phyloP scores from a whole-genome alignment of 1,284 basidiomycete genomes.

The Ustilago loliicola region DNA sequence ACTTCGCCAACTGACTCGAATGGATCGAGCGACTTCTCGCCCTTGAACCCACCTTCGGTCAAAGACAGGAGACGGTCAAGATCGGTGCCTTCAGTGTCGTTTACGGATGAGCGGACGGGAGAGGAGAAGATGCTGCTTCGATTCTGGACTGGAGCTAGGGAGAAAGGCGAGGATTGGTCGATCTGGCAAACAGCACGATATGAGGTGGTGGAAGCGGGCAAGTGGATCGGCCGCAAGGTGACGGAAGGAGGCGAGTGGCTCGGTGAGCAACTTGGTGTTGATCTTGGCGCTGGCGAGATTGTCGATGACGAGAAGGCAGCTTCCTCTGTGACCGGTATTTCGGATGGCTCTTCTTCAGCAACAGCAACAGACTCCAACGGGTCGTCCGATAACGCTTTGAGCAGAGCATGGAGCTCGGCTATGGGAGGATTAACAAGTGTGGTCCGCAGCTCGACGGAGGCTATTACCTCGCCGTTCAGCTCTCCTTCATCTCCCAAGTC shows the following conservation, averaged over 20 bases:
- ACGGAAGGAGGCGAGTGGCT: conserved; percentile 53
- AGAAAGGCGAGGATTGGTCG: conserved; percentile 58
- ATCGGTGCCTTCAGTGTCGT: conserved; percentile 47
- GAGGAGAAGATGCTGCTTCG: conserved; percentile 59
- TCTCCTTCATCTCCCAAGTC: conserved; percentile 22
- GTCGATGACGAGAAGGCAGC: conserved; percentile 1
- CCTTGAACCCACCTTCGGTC: conserved; percentile 55
- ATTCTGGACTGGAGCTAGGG: conserved; percentile 60
- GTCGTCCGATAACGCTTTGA: conserved; percentile 21
- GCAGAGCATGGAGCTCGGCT: conserved; percentile 38
- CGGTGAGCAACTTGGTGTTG: conserved; percentile 45
- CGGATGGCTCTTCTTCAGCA: neutral
- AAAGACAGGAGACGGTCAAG: conserved; percentile 49
- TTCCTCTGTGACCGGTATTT: neutral
- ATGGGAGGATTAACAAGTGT: conserved; percentile 37
- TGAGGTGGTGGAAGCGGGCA: conserved; percentile 46
- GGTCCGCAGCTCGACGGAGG: conserved; percentile 39
- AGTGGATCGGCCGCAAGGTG: conserved; percentile 52
- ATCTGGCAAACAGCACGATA: conserved; percentile 51
- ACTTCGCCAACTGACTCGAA: conserved; percentile 40
- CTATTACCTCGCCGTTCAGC: conserved; percentile 30
- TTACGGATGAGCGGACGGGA: conserved; percentile 48
- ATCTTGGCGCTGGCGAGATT: conserved; percentile 5
- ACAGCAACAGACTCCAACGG: neutral
- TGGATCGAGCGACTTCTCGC: conserved; percentile 51